A percentile compares a stretch with the other conserved stretches of the same genome.
These are phyloP conservation scores for Lunasporangiospora selenospora DNA, from an alignment of 192 early-diverging fungal species.

Conservation along the genomic window DNA sequence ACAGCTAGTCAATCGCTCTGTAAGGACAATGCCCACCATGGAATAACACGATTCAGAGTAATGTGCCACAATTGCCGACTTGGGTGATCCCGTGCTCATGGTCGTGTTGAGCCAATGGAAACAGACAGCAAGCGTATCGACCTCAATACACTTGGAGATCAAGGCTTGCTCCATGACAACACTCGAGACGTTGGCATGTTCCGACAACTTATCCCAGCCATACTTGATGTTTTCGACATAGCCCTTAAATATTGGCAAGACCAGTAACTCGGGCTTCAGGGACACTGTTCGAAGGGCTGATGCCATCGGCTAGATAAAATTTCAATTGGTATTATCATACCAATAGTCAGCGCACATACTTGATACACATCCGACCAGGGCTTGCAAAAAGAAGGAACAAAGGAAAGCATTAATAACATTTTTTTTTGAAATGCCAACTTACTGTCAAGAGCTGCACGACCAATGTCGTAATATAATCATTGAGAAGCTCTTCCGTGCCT, in stretches of 20 bases:
- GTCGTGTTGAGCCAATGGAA: slow-evolving; percentile 47
- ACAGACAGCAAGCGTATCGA: slow-evolving; percentile 35
- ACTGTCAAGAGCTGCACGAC: slow-evolving; percentile 45
- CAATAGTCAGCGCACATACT: too few species aligned
- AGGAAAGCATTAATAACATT: too few species aligned
- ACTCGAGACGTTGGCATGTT: slow-evolving; percentile 45
- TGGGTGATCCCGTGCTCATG: slow-evolving; percentile 44
- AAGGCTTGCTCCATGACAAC: slow-evolving; percentile 47
- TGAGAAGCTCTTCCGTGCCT: slow-evolving; percentile 37
- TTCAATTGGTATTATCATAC: too few species aligned
- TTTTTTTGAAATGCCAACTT: too few species aligned
- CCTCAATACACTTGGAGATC: slow-evolving; percentile 46
- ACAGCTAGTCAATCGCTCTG: slow-evolving; percentile 27
- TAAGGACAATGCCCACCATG: slow-evolving; percentile 42
- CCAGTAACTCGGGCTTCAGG: slow-evolving; percentile 33
- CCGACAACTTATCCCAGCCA: slow-evolving; percentile 46
- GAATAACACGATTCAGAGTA: slow-evolving; percentile 47
- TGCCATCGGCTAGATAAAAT: slow-evolving; percentile 41
- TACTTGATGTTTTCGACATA: slow-evolving; percentile 47
- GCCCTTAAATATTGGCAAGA: slow-evolving; percentile 29
- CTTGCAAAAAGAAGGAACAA: too few species aligned
- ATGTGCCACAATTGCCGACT: slow-evolving; percentile 38
- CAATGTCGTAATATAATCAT: slow-evolving; percentile 42
- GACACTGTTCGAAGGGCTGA: slow-evolving; percentile 37
- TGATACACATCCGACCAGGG: too few species aligned